These are phyloP conservation scores for Sphaceloma murrayae DNA, from an alignment of 2,329 filamentous ascomycete species.

Conservation along the genomic window DNA sequence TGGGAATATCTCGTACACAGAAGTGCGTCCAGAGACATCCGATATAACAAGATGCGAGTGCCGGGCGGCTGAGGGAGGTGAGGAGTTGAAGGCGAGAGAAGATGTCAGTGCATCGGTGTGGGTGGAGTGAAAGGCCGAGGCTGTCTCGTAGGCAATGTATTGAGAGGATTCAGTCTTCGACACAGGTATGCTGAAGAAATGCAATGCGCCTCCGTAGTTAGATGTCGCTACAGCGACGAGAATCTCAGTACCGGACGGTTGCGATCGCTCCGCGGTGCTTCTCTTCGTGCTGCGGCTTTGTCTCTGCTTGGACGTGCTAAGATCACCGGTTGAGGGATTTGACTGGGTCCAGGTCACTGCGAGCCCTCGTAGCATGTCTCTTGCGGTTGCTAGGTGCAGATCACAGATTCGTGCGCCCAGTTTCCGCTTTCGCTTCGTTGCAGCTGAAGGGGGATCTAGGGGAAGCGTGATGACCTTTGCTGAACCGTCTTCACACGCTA, in stretches of 20 bases:
- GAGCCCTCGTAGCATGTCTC: constrained; percentile 42
- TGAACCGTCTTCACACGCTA: constrained; percentile 48
- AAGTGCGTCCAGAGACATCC: constrained; percentile 43
- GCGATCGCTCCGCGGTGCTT: neutral
- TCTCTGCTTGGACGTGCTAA: constrained; percentile 20
- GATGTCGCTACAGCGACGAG: constrained; percentile 30
- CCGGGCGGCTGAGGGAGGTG: constrained; percentile 42
- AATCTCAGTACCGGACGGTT: constrained; percentile 24
- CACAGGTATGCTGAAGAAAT: constrained; percentile 34
- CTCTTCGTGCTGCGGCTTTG: constrained; percentile 1
- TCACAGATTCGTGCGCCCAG: constrained; percentile 41
- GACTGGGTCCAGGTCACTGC: constrained; percentile 43
- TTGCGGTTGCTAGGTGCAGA: constrained; percentile 40
- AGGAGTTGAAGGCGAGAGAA: constrained; percentile 46
- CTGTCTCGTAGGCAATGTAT: neutral
- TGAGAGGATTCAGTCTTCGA: neutral
- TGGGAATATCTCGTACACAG: constrained; percentile 42
- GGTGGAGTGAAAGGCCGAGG: constrained; percentile 37
- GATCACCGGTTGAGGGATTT: constrained; percentile 24
- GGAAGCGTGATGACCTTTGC: constrained; percentile 47
- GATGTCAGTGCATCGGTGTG: constrained; percentile 42
- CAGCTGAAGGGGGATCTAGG: constrained; percentile 42
- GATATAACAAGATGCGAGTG: constrained; percentile 45
- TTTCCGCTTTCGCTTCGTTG: constrained; percentile 28
- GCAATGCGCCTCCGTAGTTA: constrained; percentile 32